Evolutionary conservation across 106 monocot species (phyloP).

Genomic region (Dendrobium nobile): DNA sequence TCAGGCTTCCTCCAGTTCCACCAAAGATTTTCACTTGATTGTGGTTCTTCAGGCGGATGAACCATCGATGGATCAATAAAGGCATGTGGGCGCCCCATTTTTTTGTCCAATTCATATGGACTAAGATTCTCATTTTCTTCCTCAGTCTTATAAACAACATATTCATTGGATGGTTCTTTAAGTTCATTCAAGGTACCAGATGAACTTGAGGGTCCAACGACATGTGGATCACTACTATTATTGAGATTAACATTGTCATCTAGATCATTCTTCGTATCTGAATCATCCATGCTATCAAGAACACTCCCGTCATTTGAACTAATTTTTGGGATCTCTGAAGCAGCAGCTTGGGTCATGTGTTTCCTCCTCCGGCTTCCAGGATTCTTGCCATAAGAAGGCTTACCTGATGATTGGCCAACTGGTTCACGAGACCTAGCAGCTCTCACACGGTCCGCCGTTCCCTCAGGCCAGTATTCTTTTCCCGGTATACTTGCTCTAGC

Average conservation of each 20-base stretch:
- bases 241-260: no score
- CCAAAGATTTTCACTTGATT: constrained; percentile 87
- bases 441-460: constrained; percentile 53
- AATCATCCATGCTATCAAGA: neutral
- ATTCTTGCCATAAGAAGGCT: constrained; percentile 75
- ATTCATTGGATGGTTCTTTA: constrained; percentile 52
- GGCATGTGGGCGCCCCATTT: constrained; percentile 69
- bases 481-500: constrained; percentile 85
- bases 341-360: constrained; percentile 35
- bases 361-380: constrained; percentile 80
- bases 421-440: constrained; percentile 89
- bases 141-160: constrained; percentile 70
- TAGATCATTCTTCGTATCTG: neutral
- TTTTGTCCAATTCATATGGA: constrained; percentile 69
- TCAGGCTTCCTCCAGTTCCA: constrained; percentile 97
- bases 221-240: no score
- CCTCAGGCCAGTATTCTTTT: constrained; percentile 91
- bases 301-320: constrained; percentile 4
- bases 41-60: constrained; percentile 59
- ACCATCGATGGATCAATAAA: constrained; percentile 67
- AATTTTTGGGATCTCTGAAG: constrained; percentile 23
- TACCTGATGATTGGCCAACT: constrained; percentile 52
- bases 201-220: constrained; percentile 30
- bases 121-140: constrained; percentile 50
- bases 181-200: constrained; percentile 39